Evolutionary conservation across 2,329 filamentous ascomycete genomes (phyloP).

Genomic region (Purpureocillium lavendulum): DNA sequence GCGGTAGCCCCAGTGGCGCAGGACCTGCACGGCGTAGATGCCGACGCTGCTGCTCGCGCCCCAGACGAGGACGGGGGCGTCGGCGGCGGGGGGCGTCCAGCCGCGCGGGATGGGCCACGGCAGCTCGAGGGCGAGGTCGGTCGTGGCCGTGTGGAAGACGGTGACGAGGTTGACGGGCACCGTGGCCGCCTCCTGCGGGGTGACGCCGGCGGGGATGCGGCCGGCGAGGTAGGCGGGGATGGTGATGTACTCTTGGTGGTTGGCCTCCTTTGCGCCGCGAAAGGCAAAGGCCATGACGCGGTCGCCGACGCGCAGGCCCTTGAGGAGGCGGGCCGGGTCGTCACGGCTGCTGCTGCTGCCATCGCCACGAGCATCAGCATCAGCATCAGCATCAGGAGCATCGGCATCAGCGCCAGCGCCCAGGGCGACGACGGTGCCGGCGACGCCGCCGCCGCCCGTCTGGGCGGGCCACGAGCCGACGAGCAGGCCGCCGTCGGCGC

Average conservation of each 20-base stretch:
- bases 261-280: constrained; percentile 35
- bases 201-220: constrained; percentile 32
- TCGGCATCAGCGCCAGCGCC: constrained; percentile 25
- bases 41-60: constrained; percentile 45
- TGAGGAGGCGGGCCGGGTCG: constrained; percentile 18
- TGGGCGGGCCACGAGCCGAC: constrained; percentile 38
- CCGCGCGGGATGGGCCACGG: constrained; percentile 46
- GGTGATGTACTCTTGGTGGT: constrained; percentile 47
- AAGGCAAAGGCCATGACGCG: constrained; percentile 48
- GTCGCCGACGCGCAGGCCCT: constrained; percentile 42
- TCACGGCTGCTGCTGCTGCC: no score
- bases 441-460: constrained; percentile 40
- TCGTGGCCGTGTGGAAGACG: constrained; percentile 43
- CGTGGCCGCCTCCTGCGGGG: constrained; percentile 38
- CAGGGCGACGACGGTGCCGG: constrained; percentile 43
- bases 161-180: constrained; percentile 51
- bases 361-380: no score
- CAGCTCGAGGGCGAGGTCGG: constrained; percentile 42
- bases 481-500: constrained; percentile 50
- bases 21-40: constrained; percentile 38
- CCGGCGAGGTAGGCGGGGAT: constrained; percentile 39
- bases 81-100: constrained; percentile 25
- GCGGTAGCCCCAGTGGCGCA: constrained; percentile 42
- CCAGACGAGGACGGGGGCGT: constrained; percentile 39
- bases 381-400: no score